Evolutionary conservation across 768 basidiomycete genomes (phyloP).

Genomic region (Kwoniella sp.): DNA sequence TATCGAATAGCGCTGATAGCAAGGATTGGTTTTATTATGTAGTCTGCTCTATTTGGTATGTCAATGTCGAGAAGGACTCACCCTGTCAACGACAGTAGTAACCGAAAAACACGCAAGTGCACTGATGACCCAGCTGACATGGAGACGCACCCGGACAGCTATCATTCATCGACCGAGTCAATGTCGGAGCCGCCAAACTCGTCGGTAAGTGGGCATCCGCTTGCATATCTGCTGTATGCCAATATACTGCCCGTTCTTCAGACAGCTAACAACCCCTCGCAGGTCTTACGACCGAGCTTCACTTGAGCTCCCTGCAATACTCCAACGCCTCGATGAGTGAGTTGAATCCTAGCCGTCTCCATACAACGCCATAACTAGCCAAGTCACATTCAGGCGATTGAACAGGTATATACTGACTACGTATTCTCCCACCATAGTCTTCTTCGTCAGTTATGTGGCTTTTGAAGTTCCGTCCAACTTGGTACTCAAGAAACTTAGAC

Average conservation of each 20-base stretch:
- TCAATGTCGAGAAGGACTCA: no score
- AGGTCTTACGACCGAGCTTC: slow-evolving; percentile 49
- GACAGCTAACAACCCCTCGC: no score
- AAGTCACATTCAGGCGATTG: no score
- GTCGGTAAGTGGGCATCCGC: slow-evolving; percentile 37
- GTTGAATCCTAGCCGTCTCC: neutral
- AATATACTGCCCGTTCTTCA: no score
- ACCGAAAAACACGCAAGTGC: no score
- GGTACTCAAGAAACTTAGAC: slow-evolving; percentile 50
- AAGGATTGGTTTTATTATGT: no score
- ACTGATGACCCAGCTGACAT: no score
- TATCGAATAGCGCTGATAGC: no score
- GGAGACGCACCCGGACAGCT: slow-evolving; percentile 4
- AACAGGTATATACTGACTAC: no score
- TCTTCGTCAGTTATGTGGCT: slow-evolving; percentile 54
- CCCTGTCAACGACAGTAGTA: no score
- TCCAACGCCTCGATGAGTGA: slow-evolving; percentile 50
- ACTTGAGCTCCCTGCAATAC: slow-evolving; percentile 46
- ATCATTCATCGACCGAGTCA: slow-evolving; percentile 52
- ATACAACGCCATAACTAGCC: no score
- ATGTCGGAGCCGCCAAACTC: slow-evolving; percentile 51
- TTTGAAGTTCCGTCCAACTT: slow-evolving; percentile 53
- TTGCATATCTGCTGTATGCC: no score
- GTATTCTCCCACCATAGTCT: slow-evolving; percentile 30
- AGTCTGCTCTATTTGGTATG: slow-evolving; percentile 20